These are phyloP conservation scores for Colletotrichum sp. DNA, from an alignment of 2,329 filamentous ascomycete genomes.

Conservation along the genomic window DNA sequence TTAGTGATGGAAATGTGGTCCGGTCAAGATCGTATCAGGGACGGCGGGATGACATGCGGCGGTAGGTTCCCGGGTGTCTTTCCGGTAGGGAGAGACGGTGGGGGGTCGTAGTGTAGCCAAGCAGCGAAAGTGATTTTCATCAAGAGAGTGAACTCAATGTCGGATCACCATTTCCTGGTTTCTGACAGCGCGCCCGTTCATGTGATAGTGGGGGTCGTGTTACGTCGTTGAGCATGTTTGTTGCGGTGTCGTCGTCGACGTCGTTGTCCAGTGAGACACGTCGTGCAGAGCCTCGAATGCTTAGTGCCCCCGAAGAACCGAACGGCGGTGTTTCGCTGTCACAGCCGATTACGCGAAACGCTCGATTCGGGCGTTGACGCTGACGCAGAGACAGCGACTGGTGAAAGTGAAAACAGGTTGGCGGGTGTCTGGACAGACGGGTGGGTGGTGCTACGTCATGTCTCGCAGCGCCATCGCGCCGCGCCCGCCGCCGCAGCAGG, in stretches of 20 bases:
- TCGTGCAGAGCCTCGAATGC: slow-evolving; percentile 6
- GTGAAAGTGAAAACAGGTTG: not conserved
- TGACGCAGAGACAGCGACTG: not conserved
- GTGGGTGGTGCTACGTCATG: slow-evolving; percentile 7
- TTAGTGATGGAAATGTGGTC: not conserved
- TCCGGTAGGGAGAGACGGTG: not conserved
- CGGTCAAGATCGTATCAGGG: not conserved
- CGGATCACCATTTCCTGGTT: not conserved
- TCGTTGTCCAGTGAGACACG: not conserved
- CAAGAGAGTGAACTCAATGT: not conserved
- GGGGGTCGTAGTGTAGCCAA: not conserved
- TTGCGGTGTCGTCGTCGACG: not conserved
- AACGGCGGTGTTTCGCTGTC: not conserved
- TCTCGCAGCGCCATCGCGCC: not conserved
- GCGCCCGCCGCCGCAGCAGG: not conserved
- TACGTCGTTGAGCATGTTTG: slow-evolving; percentile 2
- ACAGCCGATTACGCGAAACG: not conserved
- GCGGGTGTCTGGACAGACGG: not conserved
- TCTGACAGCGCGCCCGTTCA: not conserved
- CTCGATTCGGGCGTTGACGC: not conserved
- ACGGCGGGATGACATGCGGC: not conserved
- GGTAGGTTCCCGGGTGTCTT: not conserved
- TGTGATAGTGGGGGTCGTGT: slow-evolving; percentile 9
- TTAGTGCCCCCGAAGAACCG: not conserved
- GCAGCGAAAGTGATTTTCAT: not conserved